These are phyloP conservation scores for Tilletia indica DNA, from an alignment of 1,284 basidiomycete species.

Conservation along the genomic window DNA sequence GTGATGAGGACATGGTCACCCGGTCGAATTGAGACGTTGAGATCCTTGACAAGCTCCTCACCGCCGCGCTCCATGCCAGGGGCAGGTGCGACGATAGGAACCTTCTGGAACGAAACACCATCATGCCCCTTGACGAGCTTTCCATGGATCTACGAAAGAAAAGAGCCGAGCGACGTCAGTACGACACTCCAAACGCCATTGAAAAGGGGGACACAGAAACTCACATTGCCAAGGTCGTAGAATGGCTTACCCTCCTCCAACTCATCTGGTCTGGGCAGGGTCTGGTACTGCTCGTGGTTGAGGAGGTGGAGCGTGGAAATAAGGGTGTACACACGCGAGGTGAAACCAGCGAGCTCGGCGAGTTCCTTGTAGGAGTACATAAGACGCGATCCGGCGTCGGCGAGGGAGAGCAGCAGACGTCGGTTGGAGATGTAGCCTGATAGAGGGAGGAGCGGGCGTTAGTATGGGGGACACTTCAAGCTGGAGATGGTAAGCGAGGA, in stretches of 20 bases:
- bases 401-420: conserved; percentile 84
- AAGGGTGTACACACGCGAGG: conserved; percentile 82
- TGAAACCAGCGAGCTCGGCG: conserved; percentile 87
- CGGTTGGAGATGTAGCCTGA: conserved; percentile 81
- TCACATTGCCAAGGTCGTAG: conserved; percentile 40
- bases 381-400: conserved; percentile 87
- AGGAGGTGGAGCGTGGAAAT: conserved; percentile 74
- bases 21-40: conserved; percentile 69
- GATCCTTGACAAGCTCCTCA: conserved; percentile 69
- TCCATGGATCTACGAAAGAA: conserved; percentile 56
- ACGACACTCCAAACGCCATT: conserved; percentile 30
- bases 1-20: conserved; percentile 93
- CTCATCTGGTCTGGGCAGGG: conserved; percentile 44
- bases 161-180: no score
- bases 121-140: conserved; percentile 29
- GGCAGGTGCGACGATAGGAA: conserved; percentile 73
- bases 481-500: background rate
- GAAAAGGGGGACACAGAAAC: background rate
- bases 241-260: conserved; percentile 40
- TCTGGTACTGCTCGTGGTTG: conserved; percentile 50
- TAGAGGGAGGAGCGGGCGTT: conserved; percentile 21
- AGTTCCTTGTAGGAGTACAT: conserved; percentile 84
- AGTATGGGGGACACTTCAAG: background rate
- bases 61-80: conserved; percentile 62
- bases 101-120: conserved; percentile 54